Conservation (phyloP, 176 grass and related monocot genomes). For the Eleusine coracana region DNA sequence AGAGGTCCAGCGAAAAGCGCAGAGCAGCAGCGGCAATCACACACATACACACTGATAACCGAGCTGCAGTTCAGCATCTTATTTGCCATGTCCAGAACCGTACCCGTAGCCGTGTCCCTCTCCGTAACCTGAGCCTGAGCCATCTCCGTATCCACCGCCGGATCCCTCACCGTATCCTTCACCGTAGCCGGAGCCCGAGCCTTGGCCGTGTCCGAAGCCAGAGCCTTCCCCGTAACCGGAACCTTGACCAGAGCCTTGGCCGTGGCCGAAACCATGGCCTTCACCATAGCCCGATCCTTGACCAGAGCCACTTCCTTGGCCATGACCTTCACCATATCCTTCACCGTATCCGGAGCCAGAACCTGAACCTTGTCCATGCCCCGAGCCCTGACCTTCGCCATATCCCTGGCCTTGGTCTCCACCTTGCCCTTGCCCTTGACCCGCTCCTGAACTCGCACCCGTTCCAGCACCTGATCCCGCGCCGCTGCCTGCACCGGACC, state of each 20-base stretch:
- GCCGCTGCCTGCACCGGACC: constrained; percentile 17
- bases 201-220: constrained; percentile 27
- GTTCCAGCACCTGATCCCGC: constrained; percentile 8
- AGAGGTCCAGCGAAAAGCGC: background rate
- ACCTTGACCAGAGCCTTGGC: background rate
- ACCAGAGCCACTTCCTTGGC: constrained; percentile 11
- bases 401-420: constrained; percentile 29
- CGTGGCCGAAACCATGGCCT: constrained; percentile 21
- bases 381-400: constrained; percentile 30
- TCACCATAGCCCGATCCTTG: constrained; percentile 36
- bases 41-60: no score
- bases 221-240: background rate
- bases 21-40: background rate
- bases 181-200: constrained; percentile 13
- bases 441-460: background rate
- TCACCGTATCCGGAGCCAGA: constrained; percentile 12
- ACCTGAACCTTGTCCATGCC: constrained; percentile 33
- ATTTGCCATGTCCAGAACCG: constrained; percentile 31
- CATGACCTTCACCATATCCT: constrained; percentile 18
- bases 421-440: constrained; percentile 37
- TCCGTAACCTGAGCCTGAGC: constrained; percentile 27
- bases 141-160: constrained; percentile 15
- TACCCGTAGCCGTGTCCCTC: constrained; percentile 37
- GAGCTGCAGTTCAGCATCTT: background rate
- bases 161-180: constrained; percentile 35